phyloP scores from a whole-genome alignment of 371 early-diverging fungal genomes.

The Apophysomyces ossiformis region DNA sequence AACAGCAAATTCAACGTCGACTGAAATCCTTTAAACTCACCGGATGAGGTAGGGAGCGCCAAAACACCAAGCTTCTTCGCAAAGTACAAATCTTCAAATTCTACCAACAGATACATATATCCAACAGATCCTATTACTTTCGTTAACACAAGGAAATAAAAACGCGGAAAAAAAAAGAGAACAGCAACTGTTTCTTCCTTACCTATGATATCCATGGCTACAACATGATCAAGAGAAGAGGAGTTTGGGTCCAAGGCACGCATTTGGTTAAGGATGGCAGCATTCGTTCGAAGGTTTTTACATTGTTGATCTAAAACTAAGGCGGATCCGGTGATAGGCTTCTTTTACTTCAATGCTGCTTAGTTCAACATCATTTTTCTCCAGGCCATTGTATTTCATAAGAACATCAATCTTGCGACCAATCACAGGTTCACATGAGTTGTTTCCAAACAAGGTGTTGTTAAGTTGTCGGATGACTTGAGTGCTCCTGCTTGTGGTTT shows the following conservation, averaged over 20 bases:
- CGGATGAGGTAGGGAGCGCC: neutral
- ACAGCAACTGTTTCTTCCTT: neutral
- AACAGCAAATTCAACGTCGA: too few relatives aligned
- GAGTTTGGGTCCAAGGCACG: neutral
- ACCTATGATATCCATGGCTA: neutral
- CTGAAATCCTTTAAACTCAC: neutral
- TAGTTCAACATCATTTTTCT: neutral
- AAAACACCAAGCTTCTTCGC: neutral
- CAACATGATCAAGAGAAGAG: neutral
- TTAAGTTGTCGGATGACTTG: too few relatives aligned
- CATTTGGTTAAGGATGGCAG: neutral
- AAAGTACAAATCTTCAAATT: neutral
- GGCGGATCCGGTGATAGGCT: neutral
- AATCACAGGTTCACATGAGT: too few relatives aligned
- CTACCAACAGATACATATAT: neutral
- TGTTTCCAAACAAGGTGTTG: too few relatives aligned
- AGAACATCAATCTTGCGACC: neutral
- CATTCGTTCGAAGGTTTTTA: conserved; percentile 2
- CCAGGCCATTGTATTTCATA: neutral
- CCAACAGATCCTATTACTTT: neutral
- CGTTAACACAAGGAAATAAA: too few relatives aligned
- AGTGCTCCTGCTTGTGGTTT: too few relatives aligned
- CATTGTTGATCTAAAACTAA: neutral
- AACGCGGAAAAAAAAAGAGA: neutral
- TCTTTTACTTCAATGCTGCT: neutral